Conservation (phyloP, 2,329 filamentous ascomycete genomes). For the Eutypa lata region DNA sequence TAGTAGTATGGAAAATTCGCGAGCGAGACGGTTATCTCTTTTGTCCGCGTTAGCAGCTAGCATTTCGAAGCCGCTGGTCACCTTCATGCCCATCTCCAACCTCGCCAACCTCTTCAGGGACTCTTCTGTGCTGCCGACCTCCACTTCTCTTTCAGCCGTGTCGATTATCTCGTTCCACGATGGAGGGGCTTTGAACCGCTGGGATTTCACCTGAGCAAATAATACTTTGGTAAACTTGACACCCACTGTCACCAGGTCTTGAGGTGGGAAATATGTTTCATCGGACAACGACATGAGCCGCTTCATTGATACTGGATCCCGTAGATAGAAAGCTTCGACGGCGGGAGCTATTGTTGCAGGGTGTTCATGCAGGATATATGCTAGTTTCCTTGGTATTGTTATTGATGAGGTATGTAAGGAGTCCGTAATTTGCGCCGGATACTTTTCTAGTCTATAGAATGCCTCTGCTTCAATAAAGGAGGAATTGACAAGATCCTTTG, state of each 20-base stretch:
- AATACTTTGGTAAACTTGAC: constrained; percentile 83
- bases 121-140: constrained; percentile 8
- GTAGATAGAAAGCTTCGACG: constrained; percentile 87
- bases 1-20: constrained; percentile 74
- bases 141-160: constrained; percentile 19
- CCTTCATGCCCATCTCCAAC: constrained; percentile 80
- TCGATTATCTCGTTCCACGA: constrained; percentile 42
- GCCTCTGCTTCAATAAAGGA: constrained; percentile 79
- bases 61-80: constrained; percentile 90
- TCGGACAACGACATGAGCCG: constrained; percentile 57
- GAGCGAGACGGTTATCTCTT: constrained; percentile 63
- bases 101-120: constrained; percentile 32
- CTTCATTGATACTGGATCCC: constrained; percentile 74
- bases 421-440: constrained; percentile 70
- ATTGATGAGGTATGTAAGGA: constrained; percentile 75
- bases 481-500: constrained; percentile 64
- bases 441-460: constrained; percentile 83
- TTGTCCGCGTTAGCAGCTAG: constrained; percentile 66
- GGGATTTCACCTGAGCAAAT: constrained; percentile 85
- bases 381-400: constrained; percentile 77
- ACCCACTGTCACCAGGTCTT: constrained; percentile 76
- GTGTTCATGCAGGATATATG: constrained; percentile 71
- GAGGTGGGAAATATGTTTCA: constrained; percentile 64
- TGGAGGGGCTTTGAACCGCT: constrained; percentile 69
- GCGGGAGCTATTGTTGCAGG: constrained; percentile 78